Evolutionary conservation across 2,329 filamentous ascomycete genomes (phyloP), one percentile per base, ranked within the genome.

Genomic region (Cladosporium sp.): DNA sequence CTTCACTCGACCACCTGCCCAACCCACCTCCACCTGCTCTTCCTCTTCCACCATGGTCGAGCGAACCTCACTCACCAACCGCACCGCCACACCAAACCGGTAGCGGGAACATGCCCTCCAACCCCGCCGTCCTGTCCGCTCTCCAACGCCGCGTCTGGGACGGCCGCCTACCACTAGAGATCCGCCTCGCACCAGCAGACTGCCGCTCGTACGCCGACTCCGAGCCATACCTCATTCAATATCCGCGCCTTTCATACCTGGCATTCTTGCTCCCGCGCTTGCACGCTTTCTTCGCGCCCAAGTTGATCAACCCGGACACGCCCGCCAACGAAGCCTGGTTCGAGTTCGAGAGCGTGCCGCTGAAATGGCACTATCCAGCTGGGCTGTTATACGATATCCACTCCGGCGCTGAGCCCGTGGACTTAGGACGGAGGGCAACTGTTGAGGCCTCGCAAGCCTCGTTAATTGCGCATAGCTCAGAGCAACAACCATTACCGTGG

Each of bases 301-400:
- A 77, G 28, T 76, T 90, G 43, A 90, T 90, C 70, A 80, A 88
- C 68, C 82, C 87, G 3, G 78, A 82, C 51, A 79, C 84, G 34
- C 78, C 79, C 3, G 73, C 83, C 8, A 79, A 84, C 65, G 79
- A 85, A 51, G 84, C 85, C 23, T 89, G 87, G 85, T 85, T 92
- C 68, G 87, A 86, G 1, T 89, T 88, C 72, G 87, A 91, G 74
- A 84, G 82, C 16, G 88, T 91, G 18, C 85, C 88, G 2, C 76
- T 91, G 68, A 91, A 90, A 79, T 90, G 88, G 88, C 89, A 91
- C 72, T 88, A 90, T 66, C 89, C 89, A 0, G 75, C 90, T 13
- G 89, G 89, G 1, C 79, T 92, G 13, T 81, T 91, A 5, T 90
- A 87, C 73, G 89, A 91, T 75, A 80, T 91, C 6, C 90, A 90